A percentile compares a stretch with the other conserved stretches of the same genome.
These are phyloP conservation scores for Rhytidiadelphus loreus DNA, from an alignment of 225 moss, liverwort and hornwort genomes.

Conservation along the genomic window DNA sequence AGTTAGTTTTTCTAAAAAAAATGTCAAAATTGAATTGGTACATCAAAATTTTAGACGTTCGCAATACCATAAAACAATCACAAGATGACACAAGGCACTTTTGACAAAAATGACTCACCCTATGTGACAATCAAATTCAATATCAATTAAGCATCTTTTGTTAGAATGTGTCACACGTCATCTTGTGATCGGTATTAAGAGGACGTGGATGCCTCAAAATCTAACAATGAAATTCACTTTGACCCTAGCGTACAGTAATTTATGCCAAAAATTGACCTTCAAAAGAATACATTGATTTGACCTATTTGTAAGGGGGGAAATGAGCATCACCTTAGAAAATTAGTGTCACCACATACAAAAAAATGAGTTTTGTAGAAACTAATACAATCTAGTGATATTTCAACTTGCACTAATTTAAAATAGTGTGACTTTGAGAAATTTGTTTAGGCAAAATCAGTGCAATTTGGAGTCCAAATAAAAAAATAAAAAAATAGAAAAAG, in stretches of 20 bases:
- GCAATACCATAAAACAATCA: accelerated
- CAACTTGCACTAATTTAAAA: not conserved
- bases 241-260: accelerated
- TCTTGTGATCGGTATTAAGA: not conserved
- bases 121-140: accelerated
- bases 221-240: not conserved
- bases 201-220: too few relatives aligned
- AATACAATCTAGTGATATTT: accelerated
- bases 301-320: accelerated
- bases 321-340: not conserved
- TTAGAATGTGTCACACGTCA: not conserved
- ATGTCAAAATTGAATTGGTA: not conserved
- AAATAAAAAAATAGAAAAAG: too few relatives aligned
- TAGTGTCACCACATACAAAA: not conserved
- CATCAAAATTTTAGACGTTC: accelerated
- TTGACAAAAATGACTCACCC: not conserved
- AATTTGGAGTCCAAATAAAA: not conserved
- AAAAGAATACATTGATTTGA: not conserved
- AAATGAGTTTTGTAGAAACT: not conserved
- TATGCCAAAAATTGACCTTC: accelerated
- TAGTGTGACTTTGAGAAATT: not conserved
- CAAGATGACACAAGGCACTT: not conserved
- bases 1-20: not conserved
- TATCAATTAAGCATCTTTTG: not conserved
- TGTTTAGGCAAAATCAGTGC: too few relatives aligned